Percentiles rank a stretch among this genome's conserved stretches.
Evolutionary conservation across 2,329 filamentous ascomycete genomes (phyloP).

Genomic region (Hypoxylon sp.): DNA sequence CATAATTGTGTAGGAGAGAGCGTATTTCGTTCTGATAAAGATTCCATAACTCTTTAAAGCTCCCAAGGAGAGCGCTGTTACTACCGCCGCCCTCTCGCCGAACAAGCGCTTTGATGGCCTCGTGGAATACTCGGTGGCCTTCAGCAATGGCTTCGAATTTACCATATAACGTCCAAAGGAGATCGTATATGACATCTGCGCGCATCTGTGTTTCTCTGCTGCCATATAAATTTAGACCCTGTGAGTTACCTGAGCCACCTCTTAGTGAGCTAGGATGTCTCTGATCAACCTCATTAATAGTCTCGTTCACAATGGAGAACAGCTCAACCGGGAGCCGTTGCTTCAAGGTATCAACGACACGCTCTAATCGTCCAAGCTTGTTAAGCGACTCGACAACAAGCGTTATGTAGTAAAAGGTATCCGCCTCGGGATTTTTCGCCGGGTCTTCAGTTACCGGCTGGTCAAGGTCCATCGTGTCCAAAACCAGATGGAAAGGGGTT

Average conservation of each 20-base stretch:
- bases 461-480: conserved; percentile 73
- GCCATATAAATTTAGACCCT: conserved; percentile 73
- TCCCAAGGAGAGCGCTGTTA: conserved; percentile 77
- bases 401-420: conserved; percentile 94
- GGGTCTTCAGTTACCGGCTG: conserved; percentile 83
- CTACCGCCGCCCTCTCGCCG: conserved; percentile 80
- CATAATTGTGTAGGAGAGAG: conserved; percentile 93
- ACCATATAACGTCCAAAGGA: conserved; percentile 91
- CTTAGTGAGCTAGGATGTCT: conserved; percentile 87
- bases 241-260: conserved; percentile 65
- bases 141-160: conserved; percentile 98
- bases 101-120: conserved; percentile 88
- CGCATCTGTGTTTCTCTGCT: conserved; percentile 80
- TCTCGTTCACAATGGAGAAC: conserved; percentile 93
- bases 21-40: conserved; percentile 98
- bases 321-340: conserved; percentile 94
- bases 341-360: conserved; percentile 90
- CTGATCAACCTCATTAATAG: conserved; percentile 92
- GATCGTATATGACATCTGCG: conserved; percentile 88
- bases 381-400: conserved; percentile 90
- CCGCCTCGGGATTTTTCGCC: conserved; percentile 91
- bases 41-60: conserved; percentile 98
- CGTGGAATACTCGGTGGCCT: conserved; percentile 92
- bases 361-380: conserved; percentile 86
- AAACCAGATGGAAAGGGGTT: conserved; percentile 69